Base-by-base conservation (phyloP, 306 rosid species). In the Myrica gale region DNA sequence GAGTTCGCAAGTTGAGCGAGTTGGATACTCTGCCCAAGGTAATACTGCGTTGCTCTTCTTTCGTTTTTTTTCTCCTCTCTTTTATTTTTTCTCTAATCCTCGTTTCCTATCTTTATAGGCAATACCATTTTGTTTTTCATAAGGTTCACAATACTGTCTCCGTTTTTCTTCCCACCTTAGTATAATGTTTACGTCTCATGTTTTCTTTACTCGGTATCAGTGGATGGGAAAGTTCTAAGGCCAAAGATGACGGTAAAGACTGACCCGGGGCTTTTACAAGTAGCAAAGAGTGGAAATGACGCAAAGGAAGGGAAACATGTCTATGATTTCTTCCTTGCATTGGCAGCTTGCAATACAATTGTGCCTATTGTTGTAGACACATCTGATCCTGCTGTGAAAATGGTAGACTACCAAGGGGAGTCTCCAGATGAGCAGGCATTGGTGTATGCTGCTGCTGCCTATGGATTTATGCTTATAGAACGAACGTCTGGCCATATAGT, bases 381-480 rank as follows among this genome's bases (percentile, higher is more conserved):
- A 12, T 68, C 93, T 46, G 97, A 95, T 54, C 93, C 93, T 48
- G 74, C 69, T 52, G 89, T 83, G 84, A 88, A 86, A 84, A 85
- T 88, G 82, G 65, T 95, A 61, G 99, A 95, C 84, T 95, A 92
- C 86, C 99, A 95, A 87, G 99, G 99, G 65, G 99, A 95, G 82
- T 95, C 99, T 32, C 99, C 99, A 2, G 99, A 95, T 83, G 99
- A 95, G 79, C 99, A 95, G 72, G 96, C 99, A 15, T 83, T 95
- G 82, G 89, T 86, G 72, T 92, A 89, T 87, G 99, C 97, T 19
- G 99, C 99, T 0, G 97, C 97, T 0, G 88, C 96, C 63, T 95
- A 95, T 60, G 99, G 99, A 47, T 95, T 88, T 82, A 83, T 82
- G 88, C 97, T 95, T 60, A 82, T 95, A 44, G 97, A 95, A 77